Percentiles rank a stretch among this genome's conserved stretches.
Conservation (phyloP, 192 early-diverging fungal genomes). For the Physocladia obscura region DNA sequence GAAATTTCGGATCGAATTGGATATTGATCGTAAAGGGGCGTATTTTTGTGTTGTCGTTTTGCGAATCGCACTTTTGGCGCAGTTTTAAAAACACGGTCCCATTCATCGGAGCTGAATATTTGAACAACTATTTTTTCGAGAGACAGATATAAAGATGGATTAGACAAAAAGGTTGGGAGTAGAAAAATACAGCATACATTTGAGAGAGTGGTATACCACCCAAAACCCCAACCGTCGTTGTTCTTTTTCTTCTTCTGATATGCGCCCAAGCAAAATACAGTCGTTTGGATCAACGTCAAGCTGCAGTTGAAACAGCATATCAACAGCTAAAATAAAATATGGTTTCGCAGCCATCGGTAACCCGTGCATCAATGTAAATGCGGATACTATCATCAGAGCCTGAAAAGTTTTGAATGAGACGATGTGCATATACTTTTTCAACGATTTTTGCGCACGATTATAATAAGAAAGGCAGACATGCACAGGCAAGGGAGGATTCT, state of each 20-base stretch:
- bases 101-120: not conserved
- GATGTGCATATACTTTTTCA: not conserved
- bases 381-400: not conserved
- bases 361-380: not conserved
- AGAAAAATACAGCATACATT: not conserved
- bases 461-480: not conserved
- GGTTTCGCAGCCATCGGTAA: not conserved
- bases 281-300: conserved; percentile 13
- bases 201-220: not conserved
- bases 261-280: not conserved
- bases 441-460: not conserved
- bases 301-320: not conserved
- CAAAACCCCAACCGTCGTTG: not conserved
- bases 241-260: conserved; percentile 4
- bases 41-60: not conserved
- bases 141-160: not conserved
- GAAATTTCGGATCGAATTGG: not conserved
- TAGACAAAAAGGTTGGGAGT: not conserved
- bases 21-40: not conserved
- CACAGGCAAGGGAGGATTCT: not conserved
- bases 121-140: not conserved
- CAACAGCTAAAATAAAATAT: not conserved
- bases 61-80: not conserved
- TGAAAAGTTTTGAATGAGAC: not conserved
- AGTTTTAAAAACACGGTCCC: not conserved